Conservation (phyloP, 1,139 yeast genomes). For the Pichia sp. region DNA sequence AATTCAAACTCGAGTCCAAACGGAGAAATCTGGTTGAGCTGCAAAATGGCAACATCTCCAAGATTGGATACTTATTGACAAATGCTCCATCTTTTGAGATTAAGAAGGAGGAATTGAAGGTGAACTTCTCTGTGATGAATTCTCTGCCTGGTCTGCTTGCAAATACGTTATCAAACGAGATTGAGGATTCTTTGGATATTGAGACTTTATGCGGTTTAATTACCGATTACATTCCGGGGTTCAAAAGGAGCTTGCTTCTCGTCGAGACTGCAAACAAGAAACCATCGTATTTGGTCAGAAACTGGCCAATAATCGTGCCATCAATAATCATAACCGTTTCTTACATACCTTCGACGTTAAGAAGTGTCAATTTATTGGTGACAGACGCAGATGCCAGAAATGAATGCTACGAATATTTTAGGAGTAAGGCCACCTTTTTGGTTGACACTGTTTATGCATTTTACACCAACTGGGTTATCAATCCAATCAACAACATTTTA, state of each 20-base stretch:
- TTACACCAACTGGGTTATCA: constrained; percentile 72
- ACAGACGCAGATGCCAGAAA: constrained; percentile 1
- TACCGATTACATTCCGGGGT: constrained; percentile 7
- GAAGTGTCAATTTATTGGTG: constrained; percentile 3
- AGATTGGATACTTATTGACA: constrained; percentile 28
- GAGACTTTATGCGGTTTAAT: background rate
- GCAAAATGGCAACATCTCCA: constrained; percentile 25
- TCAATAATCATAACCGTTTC: constrained; percentile 44
- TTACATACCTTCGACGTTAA: constrained; percentile 15
- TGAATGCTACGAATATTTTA: constrained; percentile 1
- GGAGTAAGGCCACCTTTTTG: constrained; percentile 32
- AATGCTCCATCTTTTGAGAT: constrained; percentile 24
- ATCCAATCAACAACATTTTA: constrained; percentile 68
- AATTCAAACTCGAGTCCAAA: constrained; percentile 23
- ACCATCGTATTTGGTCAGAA: constrained; percentile 47
- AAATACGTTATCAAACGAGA: background rate
- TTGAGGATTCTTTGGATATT: background rate
- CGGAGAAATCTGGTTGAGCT: constrained; percentile 18
- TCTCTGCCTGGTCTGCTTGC: background rate
- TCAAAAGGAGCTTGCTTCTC: constrained; percentile 1
- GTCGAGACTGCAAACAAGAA: constrained; percentile 20
- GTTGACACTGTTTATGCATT: constrained; percentile 61
- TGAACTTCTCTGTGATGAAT: background rate
- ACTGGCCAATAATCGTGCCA: constrained; percentile 56
- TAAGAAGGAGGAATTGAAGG: background rate